Evolutionary conservation across 2,329 filamentous ascomycete species (phyloP), one percentile per base, ranked within the genome.

Genomic region (Hymenotorrendiella dingleyae): DNA sequence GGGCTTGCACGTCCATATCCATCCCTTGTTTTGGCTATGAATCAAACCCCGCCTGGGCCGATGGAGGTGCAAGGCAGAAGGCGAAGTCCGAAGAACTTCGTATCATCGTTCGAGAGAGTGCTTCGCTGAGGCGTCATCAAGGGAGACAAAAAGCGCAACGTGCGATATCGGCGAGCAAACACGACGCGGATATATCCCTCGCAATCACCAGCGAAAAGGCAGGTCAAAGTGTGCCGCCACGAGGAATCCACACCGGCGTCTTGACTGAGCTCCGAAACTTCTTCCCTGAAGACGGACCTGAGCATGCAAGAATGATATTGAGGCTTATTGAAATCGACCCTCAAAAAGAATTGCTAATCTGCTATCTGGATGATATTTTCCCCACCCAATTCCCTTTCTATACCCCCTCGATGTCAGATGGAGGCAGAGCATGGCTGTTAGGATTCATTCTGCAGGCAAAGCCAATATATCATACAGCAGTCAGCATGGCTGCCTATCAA

Each of bases 381-480:
- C 76, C 77, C 1, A 74, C 78, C 48, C 62, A 81, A 1, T 81
- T 78, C 52, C 78, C 78, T 3, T 78, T 80, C 57, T 81, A 82
- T 57, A 69, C 67, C 1, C 78, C 78, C 1, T 65, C 67, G 1
- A 54, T 77, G 9, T 64, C 74, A 2, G 65, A 72, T 37, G 72
- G 74, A 14, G 78, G 77, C 9, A 69, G 74, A 24, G 71, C 73
- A 11, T 82, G 78, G 79, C 65, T 82, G 26, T 61, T 82, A 23
- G 71, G 73, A 17, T 63, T 77, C 26, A 64, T 80, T n/a, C 69
- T 71, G 45, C 70, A 67, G 49, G 78, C 76, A 61, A 72, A 70
- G 43, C 66, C 73, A 1, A 65, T 79, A 20, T 76, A 72, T 58
- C 73, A 79, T 56, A 71, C 72, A 2, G 69, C 70, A 30, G 62